These are phyloP conservation scores for Saturnispora dispora DNA, from an alignment of 805 yeast species.

Conservation along the genomic window DNA sequence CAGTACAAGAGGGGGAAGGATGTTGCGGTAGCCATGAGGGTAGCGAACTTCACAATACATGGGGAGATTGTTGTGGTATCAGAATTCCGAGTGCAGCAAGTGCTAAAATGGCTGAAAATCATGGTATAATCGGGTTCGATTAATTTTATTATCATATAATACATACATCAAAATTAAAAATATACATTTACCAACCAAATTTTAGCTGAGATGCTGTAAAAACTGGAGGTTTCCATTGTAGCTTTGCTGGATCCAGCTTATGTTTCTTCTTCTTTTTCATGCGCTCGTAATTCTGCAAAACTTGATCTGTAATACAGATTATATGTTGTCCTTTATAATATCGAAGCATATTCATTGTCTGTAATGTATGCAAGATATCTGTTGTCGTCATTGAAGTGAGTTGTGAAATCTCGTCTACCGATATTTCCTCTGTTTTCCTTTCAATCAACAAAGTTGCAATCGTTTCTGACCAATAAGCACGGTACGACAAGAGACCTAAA, in stretches of 20 bases:
- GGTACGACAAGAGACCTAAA: slow-evolving; percentile 82
- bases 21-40: slow-evolving; percentile 2
- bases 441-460: slow-evolving; percentile 67
- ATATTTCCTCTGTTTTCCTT: slow-evolving; percentile 40
- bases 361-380: slow-evolving; percentile 87
- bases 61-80: slow-evolving; percentile 99
- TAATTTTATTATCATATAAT: slow-evolving; percentile 18
- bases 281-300: slow-evolving; percentile 66
- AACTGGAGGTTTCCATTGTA: slow-evolving; percentile 92
- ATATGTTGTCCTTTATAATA: slow-evolving; percentile 95
- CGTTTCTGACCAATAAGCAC: slow-evolving; percentile 96
- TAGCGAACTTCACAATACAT: slow-evolving; percentile 36
- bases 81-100: slow-evolving; percentile 94
- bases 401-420: slow-evolving; percentile 81
- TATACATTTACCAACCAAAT: slow-evolving; percentile 70
- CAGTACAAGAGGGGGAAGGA: slow-evolving; percentile 19
- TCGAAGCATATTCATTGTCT: slow-evolving; percentile 79
- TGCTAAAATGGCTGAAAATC: slow-evolving; percentile 51
- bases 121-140: slow-evolving; percentile 57
- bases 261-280: slow-evolving; percentile 58
- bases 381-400: slow-evolving; percentile 93
- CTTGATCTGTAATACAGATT: slow-evolving; percentile 77
- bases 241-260: slow-evolving; percentile 57
- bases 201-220: slow-evolving; percentile 92
- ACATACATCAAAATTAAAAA: neutral